A percentile compares a stretch with the other conserved stretches of the same genome.
Conservation (phyloP, 331 rosid genomes). For the Spiraea crenata region DNA sequence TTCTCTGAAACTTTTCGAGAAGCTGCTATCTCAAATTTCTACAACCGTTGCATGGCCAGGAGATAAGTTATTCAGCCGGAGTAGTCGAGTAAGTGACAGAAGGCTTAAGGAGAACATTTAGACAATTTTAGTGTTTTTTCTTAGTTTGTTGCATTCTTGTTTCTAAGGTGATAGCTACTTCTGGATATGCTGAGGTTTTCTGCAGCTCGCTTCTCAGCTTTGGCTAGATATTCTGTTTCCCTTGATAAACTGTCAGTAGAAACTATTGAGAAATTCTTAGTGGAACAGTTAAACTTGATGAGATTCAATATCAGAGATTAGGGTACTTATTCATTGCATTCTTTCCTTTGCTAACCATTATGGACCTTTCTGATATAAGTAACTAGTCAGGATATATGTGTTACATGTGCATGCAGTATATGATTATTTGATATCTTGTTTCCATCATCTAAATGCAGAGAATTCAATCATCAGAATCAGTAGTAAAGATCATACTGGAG, state of each 20-base stretch:
- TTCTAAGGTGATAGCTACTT: too few relatives aligned
- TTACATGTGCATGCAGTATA: background rate
- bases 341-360: conserved; percentile 1
- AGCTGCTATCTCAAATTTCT: conserved; percentile 23
- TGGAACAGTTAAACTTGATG: conserved; percentile 59
- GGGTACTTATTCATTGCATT: conserved; percentile 43
- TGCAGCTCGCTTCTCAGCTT: conserved; percentile 50
- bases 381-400: background rate
- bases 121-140: too few relatives aligned
- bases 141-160: too few relatives aligned
- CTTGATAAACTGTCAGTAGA: conserved; percentile 42
- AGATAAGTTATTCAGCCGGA: conserved; percentile 73
- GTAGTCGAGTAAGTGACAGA: conserved; percentile 40
- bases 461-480: conserved; percentile 53
- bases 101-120: too few relatives aligned
- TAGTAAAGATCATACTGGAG: conserved; percentile 45
- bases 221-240: conserved; percentile 50
- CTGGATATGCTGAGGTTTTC: conserved; percentile 60
- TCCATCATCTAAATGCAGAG: conserved; percentile 47
- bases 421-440: too few relatives aligned
- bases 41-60: conserved; percentile 54
- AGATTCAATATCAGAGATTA: conserved; percentile 54
- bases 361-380: background rate
- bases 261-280: conserved; percentile 48
- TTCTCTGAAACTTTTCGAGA: background rate